Conservation (phyloP, 1,139 yeast genomes). For the Pichia sp. region DNA sequence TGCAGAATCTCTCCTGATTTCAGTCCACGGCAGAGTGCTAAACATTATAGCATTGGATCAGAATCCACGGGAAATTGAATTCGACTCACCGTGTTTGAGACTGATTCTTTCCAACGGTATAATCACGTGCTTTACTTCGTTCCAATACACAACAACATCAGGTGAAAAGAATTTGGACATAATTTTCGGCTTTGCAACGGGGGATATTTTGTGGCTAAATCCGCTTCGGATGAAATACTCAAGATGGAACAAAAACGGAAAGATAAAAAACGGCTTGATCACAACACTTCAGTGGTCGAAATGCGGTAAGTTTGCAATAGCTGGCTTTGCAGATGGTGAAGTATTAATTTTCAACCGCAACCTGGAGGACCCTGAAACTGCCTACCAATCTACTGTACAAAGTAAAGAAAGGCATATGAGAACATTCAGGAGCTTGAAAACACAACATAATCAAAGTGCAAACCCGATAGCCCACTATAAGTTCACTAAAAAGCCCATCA, state of each 20-base stretch:
- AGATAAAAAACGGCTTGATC: conserved; percentile 34
- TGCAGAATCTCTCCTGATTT: conserved; percentile 23
- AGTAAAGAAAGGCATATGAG: conserved; percentile 21
- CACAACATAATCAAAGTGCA: conserved; percentile 1
- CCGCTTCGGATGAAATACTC: conserved; percentile 43
- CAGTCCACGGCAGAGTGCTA: conserved; percentile 32
- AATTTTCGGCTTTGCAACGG: conserved; percentile 47
- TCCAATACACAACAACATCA: conserved; percentile 20
- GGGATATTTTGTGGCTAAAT: conserved; percentile 56
- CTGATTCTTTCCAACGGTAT: conserved; percentile 25
- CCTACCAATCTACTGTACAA: conserved; percentile 11
- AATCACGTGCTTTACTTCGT: conserved; percentile 27
- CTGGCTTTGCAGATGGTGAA: conserved; percentile 35
- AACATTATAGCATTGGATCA: conserved; percentile 28
- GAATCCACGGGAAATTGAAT: conserved; percentile 28
- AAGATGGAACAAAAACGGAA: conserved; percentile 46
- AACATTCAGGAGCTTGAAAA: conserved; percentile 15
- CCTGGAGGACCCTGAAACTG: conserved; percentile 32
- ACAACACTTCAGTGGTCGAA: conserved; percentile 30
- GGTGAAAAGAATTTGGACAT: conserved; percentile 41
- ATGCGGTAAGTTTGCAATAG: conserved; percentile 28
- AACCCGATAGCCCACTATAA: conserved; percentile 61
- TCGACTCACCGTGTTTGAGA: conserved; percentile 31
- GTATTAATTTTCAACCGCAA: conserved; percentile 31
- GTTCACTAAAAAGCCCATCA: conserved; percentile 54